These are phyloP conservation scores for Colletotrichum camelliae DNA, from an alignment of 2,329 filamentous ascomycete species.

Conservation along the genomic window DNA sequence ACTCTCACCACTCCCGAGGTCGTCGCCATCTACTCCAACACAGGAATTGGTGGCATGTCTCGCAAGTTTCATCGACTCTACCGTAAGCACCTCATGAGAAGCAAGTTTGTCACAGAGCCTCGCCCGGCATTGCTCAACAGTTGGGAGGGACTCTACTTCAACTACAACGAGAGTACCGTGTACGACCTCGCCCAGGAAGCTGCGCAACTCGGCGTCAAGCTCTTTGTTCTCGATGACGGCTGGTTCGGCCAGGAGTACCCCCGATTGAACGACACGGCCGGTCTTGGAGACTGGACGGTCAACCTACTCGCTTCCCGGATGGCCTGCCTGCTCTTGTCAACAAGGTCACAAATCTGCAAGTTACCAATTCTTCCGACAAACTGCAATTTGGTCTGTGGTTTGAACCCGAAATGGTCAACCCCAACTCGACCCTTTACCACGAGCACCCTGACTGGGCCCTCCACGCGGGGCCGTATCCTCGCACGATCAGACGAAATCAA, in stretches of 20 bases:
- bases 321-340: conserved; percentile 58
- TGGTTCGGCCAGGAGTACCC: conserved; percentile 72
- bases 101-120: conserved; percentile 56
- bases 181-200: conserved; percentile 60
- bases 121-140: conserved; percentile 67
- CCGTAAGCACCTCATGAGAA: conserved; percentile 63
- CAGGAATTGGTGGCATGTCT: conserved; percentile 67
- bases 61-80: conserved; percentile 66
- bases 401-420: conserved; percentile 72
- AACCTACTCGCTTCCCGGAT: conserved; percentile 64
- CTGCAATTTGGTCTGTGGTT: conserved; percentile 71
- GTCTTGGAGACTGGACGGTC: conserved; percentile 67
- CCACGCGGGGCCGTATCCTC: conserved; percentile 59
- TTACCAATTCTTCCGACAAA: conserved; percentile 49
- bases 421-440: conserved; percentile 64
- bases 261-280: conserved; percentile 59
- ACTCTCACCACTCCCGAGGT: conserved; percentile 66
- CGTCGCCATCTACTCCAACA: conserved; percentile 64
- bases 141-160: conserved; percentile 68
- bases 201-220: conserved; percentile 62
- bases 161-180: conserved; percentile 62
- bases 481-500: conserved; percentile 61
- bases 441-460: conserved; percentile 70
- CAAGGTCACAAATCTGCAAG: conserved; percentile 53
- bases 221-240: conserved; percentile 71